These are phyloP conservation scores for Apium graveolens DNA, from an alignment of 129 eudicot species.

Conservation along the genomic window DNA sequence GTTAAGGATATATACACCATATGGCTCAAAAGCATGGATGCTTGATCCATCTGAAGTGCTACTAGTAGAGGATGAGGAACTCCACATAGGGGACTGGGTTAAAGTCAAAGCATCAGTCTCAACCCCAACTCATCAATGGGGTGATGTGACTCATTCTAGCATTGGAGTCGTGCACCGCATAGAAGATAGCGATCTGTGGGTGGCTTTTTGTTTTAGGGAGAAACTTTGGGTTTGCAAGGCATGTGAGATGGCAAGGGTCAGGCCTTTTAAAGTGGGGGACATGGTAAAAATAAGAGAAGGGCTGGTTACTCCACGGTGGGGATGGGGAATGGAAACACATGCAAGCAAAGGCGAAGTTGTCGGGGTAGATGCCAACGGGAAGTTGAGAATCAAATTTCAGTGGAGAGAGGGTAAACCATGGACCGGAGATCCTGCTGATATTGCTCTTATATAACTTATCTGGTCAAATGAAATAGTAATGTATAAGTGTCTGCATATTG, in stretches of 20 bases:
- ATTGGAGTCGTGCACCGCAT: conserved; percentile 89
- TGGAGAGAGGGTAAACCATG: conserved; percentile 96
- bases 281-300: conserved; percentile 67
- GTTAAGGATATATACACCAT: conserved; percentile 76
- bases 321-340: conserved; percentile 99
- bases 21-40: conserved; percentile 79
- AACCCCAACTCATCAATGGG: conserved; percentile 85
- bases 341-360: conserved; percentile 87
- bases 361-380: conserved; percentile 95
- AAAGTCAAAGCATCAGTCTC: conserved; percentile 48
- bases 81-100: conserved; percentile 76
- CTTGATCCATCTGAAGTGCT: conserved; percentile 90
- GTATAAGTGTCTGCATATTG: background rate
- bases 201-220: conserved; percentile 78
- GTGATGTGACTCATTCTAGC: conserved; percentile 66
- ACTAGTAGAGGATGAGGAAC: conserved; percentile 66
- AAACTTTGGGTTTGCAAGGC: conserved; percentile 87
- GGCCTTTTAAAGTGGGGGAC: conserved; percentile 66
- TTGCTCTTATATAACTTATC: conserved; percentile 47
- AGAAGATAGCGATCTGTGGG: conserved; percentile 83
- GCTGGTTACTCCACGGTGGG: conserved; percentile 75
- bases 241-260: conserved; percentile 56
- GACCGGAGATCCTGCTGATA: conserved; percentile 96
- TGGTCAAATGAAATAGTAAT: background rate
- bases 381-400: conserved; percentile 74